A percentile compares a stretch with the other conserved stretches of the same genome.
These are phyloP conservation scores for Eleusine coracana DNA, from an alignment of 176 grass and related monocot genomes.

Conservation along the genomic window DNA sequence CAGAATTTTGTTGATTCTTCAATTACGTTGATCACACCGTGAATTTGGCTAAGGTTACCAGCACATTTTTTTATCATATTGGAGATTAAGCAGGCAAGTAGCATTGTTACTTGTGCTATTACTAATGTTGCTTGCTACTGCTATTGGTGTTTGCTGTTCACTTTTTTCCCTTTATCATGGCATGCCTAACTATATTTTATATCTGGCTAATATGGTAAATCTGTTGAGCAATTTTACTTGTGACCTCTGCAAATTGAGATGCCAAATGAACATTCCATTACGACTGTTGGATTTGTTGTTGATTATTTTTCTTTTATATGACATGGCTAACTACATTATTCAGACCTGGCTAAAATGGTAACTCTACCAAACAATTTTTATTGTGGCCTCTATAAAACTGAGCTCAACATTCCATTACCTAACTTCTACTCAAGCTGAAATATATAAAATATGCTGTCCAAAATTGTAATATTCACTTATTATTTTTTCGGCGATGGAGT, in stretches of 20 bases:
- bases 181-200: neutral
- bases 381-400: neutral
- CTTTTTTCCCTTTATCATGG: neutral
- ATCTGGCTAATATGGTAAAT: neutral
- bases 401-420: neutral
- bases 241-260: neutral
- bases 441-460: neutral
- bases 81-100: neutral
- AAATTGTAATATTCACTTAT: neutral
- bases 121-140: neutral
- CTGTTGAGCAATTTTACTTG: constrained; percentile 2
- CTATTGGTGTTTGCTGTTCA: neutral
- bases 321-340: neutral
- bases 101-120: neutral
- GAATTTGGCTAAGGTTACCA: neutral
- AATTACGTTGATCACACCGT: neutral
- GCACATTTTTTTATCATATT: neutral
- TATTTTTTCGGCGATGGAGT: neutral
- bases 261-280: neutral
- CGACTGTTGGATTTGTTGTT: neutral
- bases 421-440: neutral
- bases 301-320: neutral
- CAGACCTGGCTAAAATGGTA: neutral
- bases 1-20: neutral
- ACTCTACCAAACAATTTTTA: neutral